A percentile compares a stretch with the other conserved stretches of the same genome.
These are phyloP conservation scores for Aspergillus sp. DNA, from an alignment of 2,329 filamentous ascomycete species.

Conservation along the genomic window DNA sequence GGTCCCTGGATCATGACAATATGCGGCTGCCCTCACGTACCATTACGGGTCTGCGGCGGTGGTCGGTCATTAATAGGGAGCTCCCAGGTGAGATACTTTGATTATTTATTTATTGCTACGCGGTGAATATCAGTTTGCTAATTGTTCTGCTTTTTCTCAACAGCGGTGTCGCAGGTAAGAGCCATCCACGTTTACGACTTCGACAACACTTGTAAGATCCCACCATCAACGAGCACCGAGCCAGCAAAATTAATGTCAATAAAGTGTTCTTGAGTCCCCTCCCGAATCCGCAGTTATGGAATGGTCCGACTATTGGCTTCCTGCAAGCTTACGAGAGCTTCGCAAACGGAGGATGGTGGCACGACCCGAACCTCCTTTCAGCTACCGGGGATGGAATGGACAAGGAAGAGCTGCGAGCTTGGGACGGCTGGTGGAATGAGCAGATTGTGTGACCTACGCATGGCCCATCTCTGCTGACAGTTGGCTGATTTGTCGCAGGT, in stretches of 20 bases:
- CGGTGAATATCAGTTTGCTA: not conserved
- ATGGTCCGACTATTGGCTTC: slow-evolving; percentile 67
- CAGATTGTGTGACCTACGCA: slow-evolving; percentile 57
- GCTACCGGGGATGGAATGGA: slow-evolving; percentile 80
- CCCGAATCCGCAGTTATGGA: slow-evolving; percentile 86
- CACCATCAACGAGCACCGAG: slow-evolving; percentile 1
- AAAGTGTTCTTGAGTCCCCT: slow-evolving; percentile 85
- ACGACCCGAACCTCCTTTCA: slow-evolving; percentile 79
- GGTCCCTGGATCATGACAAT: slow-evolving; percentile 15
- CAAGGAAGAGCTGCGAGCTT: slow-evolving; percentile 75
- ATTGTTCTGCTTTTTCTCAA: not conserved
- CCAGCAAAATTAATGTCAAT: slow-evolving; percentile 10
- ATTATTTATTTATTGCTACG: not conserved
- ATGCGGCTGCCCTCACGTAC: slow-evolving; percentile 44
- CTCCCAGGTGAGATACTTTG: slow-evolving; percentile 55
- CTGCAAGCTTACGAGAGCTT: slow-evolving; percentile 73
- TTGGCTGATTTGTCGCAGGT: slow-evolving; percentile 34
- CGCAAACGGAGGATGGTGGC: slow-evolving; percentile 91
- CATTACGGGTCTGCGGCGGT: slow-evolving; percentile 71
- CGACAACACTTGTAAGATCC: slow-evolving; percentile 77
- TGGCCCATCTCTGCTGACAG: not conserved
- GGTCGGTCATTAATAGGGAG: slow-evolving; percentile 72
- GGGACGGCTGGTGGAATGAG: slow-evolving; percentile 97
- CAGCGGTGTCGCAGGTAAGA: slow-evolving; percentile 64
- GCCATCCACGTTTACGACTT: slow-evolving; percentile 94